Evolutionary conservation across 2,329 filamentous ascomycete genomes (phyloP).

Genomic region (Trichoderma koningii): DNA sequence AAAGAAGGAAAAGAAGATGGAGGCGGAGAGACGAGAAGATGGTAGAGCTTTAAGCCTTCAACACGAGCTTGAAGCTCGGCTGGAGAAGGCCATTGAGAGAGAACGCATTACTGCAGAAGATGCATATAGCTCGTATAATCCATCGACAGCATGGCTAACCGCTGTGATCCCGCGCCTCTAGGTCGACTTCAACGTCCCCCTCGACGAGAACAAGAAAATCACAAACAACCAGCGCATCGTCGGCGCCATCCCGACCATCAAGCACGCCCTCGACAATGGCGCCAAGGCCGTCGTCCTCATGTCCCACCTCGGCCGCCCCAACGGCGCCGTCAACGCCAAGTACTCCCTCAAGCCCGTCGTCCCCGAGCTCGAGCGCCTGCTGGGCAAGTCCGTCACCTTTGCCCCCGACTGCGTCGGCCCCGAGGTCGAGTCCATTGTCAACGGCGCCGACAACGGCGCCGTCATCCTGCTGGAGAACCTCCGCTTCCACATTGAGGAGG

Average conservation of each 20-base stretch:
- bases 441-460: conserved; percentile 76
- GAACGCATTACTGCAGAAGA: neutral
- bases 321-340: conserved; percentile 86
- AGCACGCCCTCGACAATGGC: conserved; percentile 85
- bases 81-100: neutral
- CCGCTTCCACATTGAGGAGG: conserved; percentile 97
- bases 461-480: conserved; percentile 95
- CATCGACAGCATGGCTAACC: conserved; percentile 1
- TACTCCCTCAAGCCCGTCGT: conserved; percentile 94
- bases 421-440: conserved; percentile 87
- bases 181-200: conserved; percentile 99
- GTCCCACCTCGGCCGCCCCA: conserved; percentile 96
- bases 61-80: too few species aligned
- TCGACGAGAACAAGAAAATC: conserved; percentile 88
- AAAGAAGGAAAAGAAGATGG: too few species aligned
- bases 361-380: conserved; percentile 85
- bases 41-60: too few species aligned
- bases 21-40: neutral
- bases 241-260: conserved; percentile 92
- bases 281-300: conserved; percentile 94
- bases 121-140: neutral
- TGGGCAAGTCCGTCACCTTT: conserved; percentile 83
- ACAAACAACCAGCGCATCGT: conserved; percentile 99
- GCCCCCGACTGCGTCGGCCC: conserved; percentile 87
- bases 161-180: conserved; percentile 41